Evolutionary conservation across 352 stramenopile species (phyloP).

Genomic region (Pythium rhizo-oryzae): DNA sequence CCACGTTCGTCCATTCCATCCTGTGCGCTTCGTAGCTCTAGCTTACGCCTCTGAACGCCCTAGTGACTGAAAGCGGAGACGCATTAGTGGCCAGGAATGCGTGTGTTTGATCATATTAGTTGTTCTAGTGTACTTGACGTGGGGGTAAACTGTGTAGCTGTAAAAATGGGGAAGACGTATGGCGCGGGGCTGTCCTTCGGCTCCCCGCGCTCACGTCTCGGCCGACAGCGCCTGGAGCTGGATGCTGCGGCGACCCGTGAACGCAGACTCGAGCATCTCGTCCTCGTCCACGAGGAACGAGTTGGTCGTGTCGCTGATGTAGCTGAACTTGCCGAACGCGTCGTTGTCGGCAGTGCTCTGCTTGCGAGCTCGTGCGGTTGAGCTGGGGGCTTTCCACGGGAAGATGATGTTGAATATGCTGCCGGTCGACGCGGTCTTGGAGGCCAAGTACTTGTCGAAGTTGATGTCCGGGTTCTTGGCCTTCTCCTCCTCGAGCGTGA

Average conservation of each 20-base stretch:
- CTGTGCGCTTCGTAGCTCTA: too few relatives aligned
- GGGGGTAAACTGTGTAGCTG: constrained; percentile 1
- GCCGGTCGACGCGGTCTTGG: constrained; percentile 74
- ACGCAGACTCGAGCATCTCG: constrained; percentile 86
- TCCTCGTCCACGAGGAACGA: constrained; percentile 90
- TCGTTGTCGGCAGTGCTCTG: constrained; percentile 54
- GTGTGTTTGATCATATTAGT: constrained; percentile 20
- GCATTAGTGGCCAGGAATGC: neutral
- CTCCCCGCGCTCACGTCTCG: constrained; percentile 43
- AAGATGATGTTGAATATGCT: constrained; percentile 88
- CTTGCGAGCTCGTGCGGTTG: constrained; percentile 47
- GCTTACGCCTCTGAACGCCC: too few relatives aligned
- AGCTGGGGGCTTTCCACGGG: constrained; percentile 67
- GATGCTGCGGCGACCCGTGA: constrained; percentile 79
- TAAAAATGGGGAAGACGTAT: too few relatives aligned
- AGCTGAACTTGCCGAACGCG: constrained; percentile 88
- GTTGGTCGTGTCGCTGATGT: constrained; percentile 88
- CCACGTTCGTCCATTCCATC: neutral
- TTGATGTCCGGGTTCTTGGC: constrained; percentile 84
- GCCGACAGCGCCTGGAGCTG: constrained; percentile 81
- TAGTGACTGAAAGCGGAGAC: too few relatives aligned
- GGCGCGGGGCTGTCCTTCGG: too few relatives aligned
- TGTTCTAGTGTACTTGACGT: constrained; percentile 19
- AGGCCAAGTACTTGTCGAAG: constrained; percentile 85
- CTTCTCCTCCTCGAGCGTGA: constrained; percentile 75